Percentiles rank a stretch among this genome's conserved stretches.
Evolutionary conservation across 768 basidiomycete genomes (phyloP).

Genomic region (Pulveroboletus sp.): DNA sequence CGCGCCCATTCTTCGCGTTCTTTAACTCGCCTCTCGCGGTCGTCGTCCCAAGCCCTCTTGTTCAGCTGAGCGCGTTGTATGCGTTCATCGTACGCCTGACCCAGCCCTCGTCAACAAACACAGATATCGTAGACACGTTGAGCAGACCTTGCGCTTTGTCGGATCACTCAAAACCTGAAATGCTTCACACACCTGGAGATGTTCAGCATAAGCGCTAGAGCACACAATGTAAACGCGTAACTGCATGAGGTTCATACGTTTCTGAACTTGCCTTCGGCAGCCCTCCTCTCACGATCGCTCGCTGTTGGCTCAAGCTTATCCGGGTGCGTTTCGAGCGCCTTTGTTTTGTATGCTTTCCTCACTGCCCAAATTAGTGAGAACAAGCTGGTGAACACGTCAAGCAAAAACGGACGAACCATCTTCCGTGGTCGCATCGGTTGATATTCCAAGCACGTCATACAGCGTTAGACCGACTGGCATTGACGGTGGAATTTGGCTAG

Average conservation of each 20-base stretch:
- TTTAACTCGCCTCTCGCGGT: conserved; percentile 40
- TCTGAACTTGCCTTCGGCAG: conserved; percentile 58
- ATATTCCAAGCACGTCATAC: conserved; percentile 46
- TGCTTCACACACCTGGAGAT: conserved; percentile 55
- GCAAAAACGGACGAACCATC: conserved; percentile 40
- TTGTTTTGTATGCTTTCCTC: conserved; percentile 64
- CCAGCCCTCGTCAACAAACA: neutral
- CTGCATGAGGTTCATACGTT: conserved; percentile 41
- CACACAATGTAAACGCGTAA: conserved; percentile 16
- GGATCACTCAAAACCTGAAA: conserved; percentile 58
- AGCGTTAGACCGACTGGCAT: conserved; percentile 35
- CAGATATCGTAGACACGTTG: neutral
- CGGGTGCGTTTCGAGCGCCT: conserved; percentile 69
- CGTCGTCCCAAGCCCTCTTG: conserved; percentile 32
- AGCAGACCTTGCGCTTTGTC: conserved; percentile 51
- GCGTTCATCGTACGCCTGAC: conserved; percentile 48
- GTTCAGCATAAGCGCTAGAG: conserved; percentile 19
- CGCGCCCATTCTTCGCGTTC: conserved; percentile 57
- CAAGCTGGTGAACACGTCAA: neutral
- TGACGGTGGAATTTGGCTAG: conserved; percentile 2
- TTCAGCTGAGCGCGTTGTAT: conserved; percentile 29
- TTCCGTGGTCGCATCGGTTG: conserved; percentile 44
- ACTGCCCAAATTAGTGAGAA: conserved; percentile 32
- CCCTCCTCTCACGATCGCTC: conserved; percentile 48
- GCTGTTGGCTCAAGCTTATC: conserved; percentile 62